Percentiles rank a stretch among this genome's conserved stretches.
These are phyloP conservation scores for Skeletonema grethae DNA, from an alignment of 108 stramenopile genomes.

Conservation along the genomic window DNA sequence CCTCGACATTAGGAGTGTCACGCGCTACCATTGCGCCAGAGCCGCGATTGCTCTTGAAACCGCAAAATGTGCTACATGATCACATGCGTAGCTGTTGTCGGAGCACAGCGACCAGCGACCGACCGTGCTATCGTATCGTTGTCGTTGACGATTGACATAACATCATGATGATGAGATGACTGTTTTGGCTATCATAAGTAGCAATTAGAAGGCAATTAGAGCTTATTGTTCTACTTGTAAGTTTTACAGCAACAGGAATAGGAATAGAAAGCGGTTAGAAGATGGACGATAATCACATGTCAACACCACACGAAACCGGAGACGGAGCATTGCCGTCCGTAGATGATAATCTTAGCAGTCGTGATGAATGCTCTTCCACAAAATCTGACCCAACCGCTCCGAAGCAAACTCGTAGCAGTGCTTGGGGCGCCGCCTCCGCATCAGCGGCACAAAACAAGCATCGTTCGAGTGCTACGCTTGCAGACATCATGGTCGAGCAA, in stretches of 20 bases:
- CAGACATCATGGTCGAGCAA: slow-evolving; percentile 31
- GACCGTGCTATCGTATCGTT: too few relatives aligned
- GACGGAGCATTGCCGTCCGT: not conserved
- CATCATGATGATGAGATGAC: too few relatives aligned
- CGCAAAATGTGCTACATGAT: too few relatives aligned
- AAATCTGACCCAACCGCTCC: not conserved
- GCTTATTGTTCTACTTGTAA: too few relatives aligned
- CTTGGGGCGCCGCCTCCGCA: not conserved
- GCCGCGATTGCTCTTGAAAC: slow-evolving; percentile 6
- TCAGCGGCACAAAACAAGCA: not conserved
- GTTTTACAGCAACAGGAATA: too few relatives aligned
- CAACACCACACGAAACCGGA: not conserved
- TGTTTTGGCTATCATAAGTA: too few relatives aligned
- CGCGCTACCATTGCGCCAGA: slow-evolving; percentile 78
- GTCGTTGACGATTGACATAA: too few relatives aligned
- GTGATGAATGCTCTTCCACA: not conserved
- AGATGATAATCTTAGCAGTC: not conserved
- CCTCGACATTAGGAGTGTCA: slow-evolving; percentile 76
- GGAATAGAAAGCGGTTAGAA: not conserved
- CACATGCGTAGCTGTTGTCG: too few relatives aligned
- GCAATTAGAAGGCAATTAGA: too few relatives aligned
- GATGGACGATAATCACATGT: not conserved
- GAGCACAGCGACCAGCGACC: too few relatives aligned
- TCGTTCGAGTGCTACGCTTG: not conserved
- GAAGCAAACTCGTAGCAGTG: not conserved